Evolutionary conservation across 441 rosid species (phyloP), one percentile per base, ranked within the genome.

Genomic region (Arabidopsis lyrata): DNA sequence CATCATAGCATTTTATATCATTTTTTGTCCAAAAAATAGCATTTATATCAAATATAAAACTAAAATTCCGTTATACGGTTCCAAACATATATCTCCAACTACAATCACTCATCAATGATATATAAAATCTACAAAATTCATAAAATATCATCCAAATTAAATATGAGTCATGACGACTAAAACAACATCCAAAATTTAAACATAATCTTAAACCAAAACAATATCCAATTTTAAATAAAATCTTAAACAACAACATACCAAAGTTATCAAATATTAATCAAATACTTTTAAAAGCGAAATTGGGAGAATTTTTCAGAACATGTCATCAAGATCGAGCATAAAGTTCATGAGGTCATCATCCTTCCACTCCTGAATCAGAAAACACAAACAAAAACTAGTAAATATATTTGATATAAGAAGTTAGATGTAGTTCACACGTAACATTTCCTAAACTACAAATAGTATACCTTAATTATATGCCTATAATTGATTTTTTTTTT

Each of bases 231-330:
- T 24, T 6, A 41, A 44, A 8, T 15, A 42, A 15, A 58, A 13
- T 57, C 58, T 35, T 12, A 15, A 47, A 58, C 29, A 74, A 58
- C 20, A 59, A 2, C 61, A 74, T 49, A 66, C 3, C 72, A 56
- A 66, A 65, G 7, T 45, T 22, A 31, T 50, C 35, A 34, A 34
- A 20, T 7, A 73, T 10, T 49, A 20, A 4, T 56, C 45, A 18
- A 3, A 27, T 18, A 49, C 6, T 18, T 48, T 60, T 8, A 4
- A 3, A 16, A 56, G 31, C 31, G 2, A 55, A 38, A 56, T 3
- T 3, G 4, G 50, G 58, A 65, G 39, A 56, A 36, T 4, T 66
- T 20, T 20, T 31, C 3, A 74, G 16, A 0, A 1, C 62, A 49
- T 31, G 61, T 31, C 55, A 31, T 45, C 62, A 31, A 16, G 16